Percentiles rank a stretch among this genome's conserved stretches.
Conservation (phyloP, 2,329 filamentous ascomycete species). For the Colletotrichum sp. region DNA sequence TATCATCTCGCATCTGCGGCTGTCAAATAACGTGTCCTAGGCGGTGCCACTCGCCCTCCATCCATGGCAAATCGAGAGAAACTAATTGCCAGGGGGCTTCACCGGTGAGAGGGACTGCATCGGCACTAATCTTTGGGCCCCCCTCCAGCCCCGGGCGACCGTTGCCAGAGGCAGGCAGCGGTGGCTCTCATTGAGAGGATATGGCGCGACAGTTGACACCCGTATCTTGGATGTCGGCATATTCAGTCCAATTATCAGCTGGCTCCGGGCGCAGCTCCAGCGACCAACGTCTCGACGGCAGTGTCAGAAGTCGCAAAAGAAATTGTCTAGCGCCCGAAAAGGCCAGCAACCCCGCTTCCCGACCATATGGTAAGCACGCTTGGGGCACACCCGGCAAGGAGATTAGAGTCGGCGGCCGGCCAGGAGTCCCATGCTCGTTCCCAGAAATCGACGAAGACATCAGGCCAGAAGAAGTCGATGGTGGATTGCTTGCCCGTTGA, state of each 20-base stretch:
- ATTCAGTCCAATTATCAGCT: not conserved
- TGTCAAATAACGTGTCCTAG: not conserved
- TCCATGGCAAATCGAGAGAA: not conserved
- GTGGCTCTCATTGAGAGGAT: not conserved
- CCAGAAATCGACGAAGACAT: not conserved
- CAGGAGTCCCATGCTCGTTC: slow-evolving; percentile 1
- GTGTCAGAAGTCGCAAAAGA: slow-evolving; percentile 9
- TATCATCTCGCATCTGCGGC: slow-evolving; percentile 9
- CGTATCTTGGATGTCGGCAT: not conserved
- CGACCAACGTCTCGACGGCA: slow-evolving; percentile 1
- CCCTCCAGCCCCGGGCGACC: not conserved
- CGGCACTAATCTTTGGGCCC: not conserved
- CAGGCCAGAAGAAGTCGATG: not conserved
- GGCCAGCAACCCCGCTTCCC: slow-evolving; percentile 14
- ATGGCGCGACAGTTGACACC: not conserved
- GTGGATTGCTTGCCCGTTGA: slow-evolving; percentile 10
- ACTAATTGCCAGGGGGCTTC: not conserved
- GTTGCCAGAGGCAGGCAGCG: not conserved
- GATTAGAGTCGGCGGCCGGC: not conserved
- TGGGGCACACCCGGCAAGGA: not conserved
- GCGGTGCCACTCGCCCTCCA: not conserved
- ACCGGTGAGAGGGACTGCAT: slow-evolving; percentile 9
- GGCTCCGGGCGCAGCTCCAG: not conserved
- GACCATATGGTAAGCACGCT: slow-evolving; percentile 4
- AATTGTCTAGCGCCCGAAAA: slow-evolving; percentile 8